Evolutionary conservation across 2,329 filamentous ascomycete genomes (phyloP), one percentile per base, ranked within the genome.

Genomic region (Setomelanomma holmii): DNA sequence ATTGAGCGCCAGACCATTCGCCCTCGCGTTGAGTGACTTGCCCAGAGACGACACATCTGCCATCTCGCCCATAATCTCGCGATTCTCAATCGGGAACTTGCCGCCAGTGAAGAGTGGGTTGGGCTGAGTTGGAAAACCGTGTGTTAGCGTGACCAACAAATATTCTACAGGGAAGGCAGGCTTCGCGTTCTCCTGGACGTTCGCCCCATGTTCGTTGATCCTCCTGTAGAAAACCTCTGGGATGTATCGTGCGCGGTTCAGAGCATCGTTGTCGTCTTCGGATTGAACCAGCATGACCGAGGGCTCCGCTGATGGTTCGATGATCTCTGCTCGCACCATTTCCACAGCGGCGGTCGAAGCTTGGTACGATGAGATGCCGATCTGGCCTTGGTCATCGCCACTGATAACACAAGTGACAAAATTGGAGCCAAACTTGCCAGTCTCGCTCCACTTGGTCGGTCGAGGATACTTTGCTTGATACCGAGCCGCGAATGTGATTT

Each of bases 131-230:
- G 95, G 95, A 79, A 99, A 98, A 53, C 95, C 95, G 71, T 99
- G 93, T 1, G 95, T 99, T 58, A 99, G 83, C 7, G 95, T 98
- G 55, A 98, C 91, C 50, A 98, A 87, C 27, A 99, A 84, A 73
- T 98, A 99, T 73, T 99, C 95, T 42, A 97, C 93, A 0, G 95
- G 95, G 74, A 99, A 99, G 40, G 90, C 87, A 0, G 95, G 95
- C 72, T 97, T 98, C 20, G 95, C 95, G 66, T 96, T 98, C 75
- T 98, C 91, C 73, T 97, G 95, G 6, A 98, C 95, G 64, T 93
- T 96, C 59, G 89, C 91, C 27, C 93, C 93, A 71, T 99, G 96
- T 74, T 99, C 93, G 75, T 99, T 99, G 75, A 96, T 91, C 63
- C 86, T 88, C 56, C 93, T 87, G 78, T 96, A 99, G 77, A 98